Percentiles rank a stretch among this genome's conserved stretches.
These are phyloP conservation scores for Aspergillus fructus DNA, from an alignment of 2,329 filamentous ascomycete species.

Conservation along the genomic window DNA sequence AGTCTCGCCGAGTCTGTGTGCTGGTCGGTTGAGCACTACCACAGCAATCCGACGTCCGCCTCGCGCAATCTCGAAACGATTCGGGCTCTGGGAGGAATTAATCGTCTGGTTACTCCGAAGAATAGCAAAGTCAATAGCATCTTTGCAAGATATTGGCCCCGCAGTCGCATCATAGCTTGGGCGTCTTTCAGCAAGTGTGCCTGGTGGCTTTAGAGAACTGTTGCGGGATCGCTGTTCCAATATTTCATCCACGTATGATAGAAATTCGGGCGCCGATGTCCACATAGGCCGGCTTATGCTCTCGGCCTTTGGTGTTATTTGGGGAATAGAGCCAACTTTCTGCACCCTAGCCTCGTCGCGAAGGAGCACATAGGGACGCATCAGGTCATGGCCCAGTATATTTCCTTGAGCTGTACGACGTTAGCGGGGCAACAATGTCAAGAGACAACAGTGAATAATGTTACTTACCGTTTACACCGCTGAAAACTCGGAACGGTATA, in stretches of 20 bases:
- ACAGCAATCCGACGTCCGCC: constrained; percentile 90
- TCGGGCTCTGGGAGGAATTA: constrained; percentile 74
- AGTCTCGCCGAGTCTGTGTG: constrained; percentile 85
- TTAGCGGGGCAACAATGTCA: constrained; percentile 19
- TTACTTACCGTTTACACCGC: constrained; percentile 74
- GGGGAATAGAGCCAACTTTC: constrained; percentile 42
- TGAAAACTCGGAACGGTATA: constrained; percentile 87
- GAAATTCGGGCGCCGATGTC: constrained; percentile 62
- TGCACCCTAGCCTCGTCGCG: constrained; percentile 74
- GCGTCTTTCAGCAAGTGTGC: constrained; percentile 69
- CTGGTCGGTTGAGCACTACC: constrained; percentile 81
- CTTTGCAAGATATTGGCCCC: constrained; percentile 65
- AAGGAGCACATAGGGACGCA: constrained; percentile 88
- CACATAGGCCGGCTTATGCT: constrained; percentile 45
- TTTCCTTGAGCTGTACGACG: constrained; percentile 64
- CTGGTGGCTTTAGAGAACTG: constrained; percentile 58
- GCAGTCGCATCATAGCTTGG: constrained; percentile 52
- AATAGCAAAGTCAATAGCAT: constrained; percentile 88
- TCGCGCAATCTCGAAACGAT: constrained; percentile 91
- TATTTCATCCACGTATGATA: constrained; percentile 74
- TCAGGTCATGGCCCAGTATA: constrained; percentile 87
- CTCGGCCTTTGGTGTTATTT: constrained; percentile 41
- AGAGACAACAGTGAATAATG: background rate
- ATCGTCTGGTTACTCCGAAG: constrained; percentile 72
- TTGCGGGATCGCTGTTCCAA: constrained; percentile 57